Base-by-base conservation (phyloP, 129 eudicot genomes). In the Flaveria bidentis region DNA sequence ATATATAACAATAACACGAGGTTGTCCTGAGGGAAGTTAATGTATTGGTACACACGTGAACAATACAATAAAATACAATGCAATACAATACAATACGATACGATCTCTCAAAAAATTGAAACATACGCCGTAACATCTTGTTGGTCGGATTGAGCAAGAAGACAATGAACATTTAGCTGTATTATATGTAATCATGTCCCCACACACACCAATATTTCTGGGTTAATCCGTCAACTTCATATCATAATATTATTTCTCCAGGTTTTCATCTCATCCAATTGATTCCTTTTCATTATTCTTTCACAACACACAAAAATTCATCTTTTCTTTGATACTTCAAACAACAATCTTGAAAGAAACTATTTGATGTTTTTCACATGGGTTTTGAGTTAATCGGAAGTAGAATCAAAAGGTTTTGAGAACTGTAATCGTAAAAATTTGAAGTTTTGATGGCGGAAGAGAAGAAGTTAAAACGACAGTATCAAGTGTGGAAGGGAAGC, bases 401-500 rank as follows among this genome's bases (percentile, higher is more conserved):
- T 14, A 46, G 16, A 71, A 76, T 49, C 16, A 60, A 57, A 56
- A 46, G 58, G 41, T 36, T 36, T 25, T 46, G 18, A 70, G 36
- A 5, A 36, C 41, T 36, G 41, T 36, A 5, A 5, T 36, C 41
- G 41, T 30, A 30, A 30, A 26, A 53, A 30, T 67, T 36, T 44
- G 53, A 52, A 16, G 28, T 45, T 73, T 12, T 15, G 67, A 90
- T 90, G 93, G 84, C 73, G 52, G 84, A 61, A 16, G 78, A 69
- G 63, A 83, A 55, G 18, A 60, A 79, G 69, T 82, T 82, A 2
- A 82, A 72, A 83, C 76, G 88, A 84, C 88, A 83, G n/a, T 90
- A 90, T 84, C 88, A 93, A 71, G 95, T 82, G 58, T 93, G 98
- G 98, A 93, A 83, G 70, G 98, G 98, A 71, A 93, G 86, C 85